A percentile compares a stretch with the other conserved stretches of the same genome.
Conservation (phyloP, 306 rosid genomes). For the Dryas drummondii region DNA sequence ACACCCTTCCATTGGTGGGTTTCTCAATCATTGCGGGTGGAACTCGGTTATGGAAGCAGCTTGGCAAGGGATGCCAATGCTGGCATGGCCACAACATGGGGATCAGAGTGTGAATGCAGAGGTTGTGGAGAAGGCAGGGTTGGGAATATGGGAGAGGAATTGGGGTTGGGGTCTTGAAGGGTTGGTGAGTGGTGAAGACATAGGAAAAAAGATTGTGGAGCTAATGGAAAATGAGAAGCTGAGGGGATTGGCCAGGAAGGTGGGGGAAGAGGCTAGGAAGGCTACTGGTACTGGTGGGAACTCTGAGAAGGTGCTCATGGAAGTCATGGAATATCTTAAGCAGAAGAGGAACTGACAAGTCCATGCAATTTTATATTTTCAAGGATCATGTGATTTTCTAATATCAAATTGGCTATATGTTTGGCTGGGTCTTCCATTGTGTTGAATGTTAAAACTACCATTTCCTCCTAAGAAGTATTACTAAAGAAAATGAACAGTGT, state of each 20-base stretch:
- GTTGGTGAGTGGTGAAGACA: conserved; percentile 24
- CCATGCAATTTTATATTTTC: not conserved
- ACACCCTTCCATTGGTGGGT: conserved; percentile 22
- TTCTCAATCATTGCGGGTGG: conserved; percentile 31
- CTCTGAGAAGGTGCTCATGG: conserved; percentile 23
- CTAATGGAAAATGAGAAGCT: conserved; percentile 21
- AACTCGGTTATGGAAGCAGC: conserved; percentile 31
- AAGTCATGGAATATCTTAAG: conserved; percentile 4
- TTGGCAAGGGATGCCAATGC: conserved; percentile 17
- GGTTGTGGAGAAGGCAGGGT: conserved; percentile 21
- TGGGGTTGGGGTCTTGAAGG: conserved; percentile 25
- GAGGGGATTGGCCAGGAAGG: conserved; percentile 19
- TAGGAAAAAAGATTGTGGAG: conserved; percentile 10
- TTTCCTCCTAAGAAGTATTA: no score
- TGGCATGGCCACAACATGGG: conserved; percentile 32
- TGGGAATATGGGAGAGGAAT: conserved; percentile 26
- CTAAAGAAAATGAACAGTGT: no score
- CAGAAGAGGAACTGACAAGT: conserved; percentile 2
- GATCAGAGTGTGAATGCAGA: conserved; percentile 27
- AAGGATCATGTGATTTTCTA: not conserved
- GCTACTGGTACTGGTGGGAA: conserved; percentile 17
- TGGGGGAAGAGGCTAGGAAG: conserved; percentile 18
- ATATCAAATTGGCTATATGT: not conserved
- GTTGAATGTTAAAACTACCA: no score
- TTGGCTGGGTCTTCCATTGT: no score